phyloP scores from a whole-genome alignment of 495 filamentous ascomycete genomes.

The Umbilicaria muhlenbergii region DNA sequence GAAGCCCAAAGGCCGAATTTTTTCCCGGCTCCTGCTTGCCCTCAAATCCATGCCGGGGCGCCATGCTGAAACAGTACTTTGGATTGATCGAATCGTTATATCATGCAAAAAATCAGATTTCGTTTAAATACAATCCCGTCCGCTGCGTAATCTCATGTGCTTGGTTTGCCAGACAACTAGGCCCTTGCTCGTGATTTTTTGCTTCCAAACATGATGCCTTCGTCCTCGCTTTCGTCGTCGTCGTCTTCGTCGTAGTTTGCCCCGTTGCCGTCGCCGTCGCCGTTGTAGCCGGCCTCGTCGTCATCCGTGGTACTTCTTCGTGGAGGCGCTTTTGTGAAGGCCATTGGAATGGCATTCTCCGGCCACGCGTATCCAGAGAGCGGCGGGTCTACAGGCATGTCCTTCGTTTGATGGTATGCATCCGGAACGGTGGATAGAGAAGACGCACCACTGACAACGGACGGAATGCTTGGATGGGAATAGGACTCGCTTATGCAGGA shows the following conservation, averaged over 20 bases:
- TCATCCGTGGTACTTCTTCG: constrained; percentile 9
- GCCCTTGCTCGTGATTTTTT: too few relatives aligned
- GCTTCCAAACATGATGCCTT: too few relatives aligned
- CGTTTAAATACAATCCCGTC: too few relatives aligned
- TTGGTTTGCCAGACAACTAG: too few relatives aligned
- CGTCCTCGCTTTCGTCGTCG: too few relatives aligned
- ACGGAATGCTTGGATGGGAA: constrained; percentile 62
- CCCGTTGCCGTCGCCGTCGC: constrained; percentile 29
- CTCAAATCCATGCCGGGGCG: too few relatives aligned
- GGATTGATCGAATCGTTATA: too few relatives aligned
- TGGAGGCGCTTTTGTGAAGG: constrained; percentile 14
- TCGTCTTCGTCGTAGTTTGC: constrained; percentile 26
- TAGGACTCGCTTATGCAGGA: constrained; percentile 47
- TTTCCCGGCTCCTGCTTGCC: too few relatives aligned
- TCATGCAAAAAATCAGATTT: too few relatives aligned
- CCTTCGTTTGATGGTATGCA: constrained; percentile 35
- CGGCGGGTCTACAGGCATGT: constrained; percentile 28
- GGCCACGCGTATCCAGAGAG: constrained; percentile 14
- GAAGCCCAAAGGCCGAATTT: too few relatives aligned
- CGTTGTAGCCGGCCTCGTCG: constrained; percentile 37
- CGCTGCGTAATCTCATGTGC: too few relatives aligned
- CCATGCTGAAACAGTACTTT: too few relatives aligned
- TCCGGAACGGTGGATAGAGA: constrained; percentile 51
- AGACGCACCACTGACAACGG: constrained; percentile 63
- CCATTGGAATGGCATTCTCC: constrained; percentile 11